These are phyloP conservation scores for Nyctanthes arbortristis DNA, from an alignment of 257 asterid genomes.

Conservation along the genomic window DNA sequence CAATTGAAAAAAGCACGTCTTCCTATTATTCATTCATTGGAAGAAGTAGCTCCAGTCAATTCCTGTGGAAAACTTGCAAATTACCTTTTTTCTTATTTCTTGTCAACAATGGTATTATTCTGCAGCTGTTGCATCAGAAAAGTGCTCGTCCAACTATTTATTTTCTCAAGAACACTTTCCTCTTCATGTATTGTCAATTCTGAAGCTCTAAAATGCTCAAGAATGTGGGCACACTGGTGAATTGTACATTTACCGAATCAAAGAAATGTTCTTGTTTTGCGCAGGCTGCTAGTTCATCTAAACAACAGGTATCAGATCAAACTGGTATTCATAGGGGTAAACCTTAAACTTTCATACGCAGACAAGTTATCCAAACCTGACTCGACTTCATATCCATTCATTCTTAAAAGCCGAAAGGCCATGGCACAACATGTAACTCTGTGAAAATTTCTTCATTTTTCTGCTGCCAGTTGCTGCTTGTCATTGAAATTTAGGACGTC, in stretches of 20 bases:
- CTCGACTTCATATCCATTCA: constrained; percentile 15
- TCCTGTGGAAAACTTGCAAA: not conserved
- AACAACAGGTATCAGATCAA: not conserved
- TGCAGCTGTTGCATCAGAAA: constrained; percentile 37
- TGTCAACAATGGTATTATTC: constrained; percentile 19
- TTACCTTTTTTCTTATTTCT: constrained; percentile 35
- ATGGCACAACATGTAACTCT: constrained; percentile 24
- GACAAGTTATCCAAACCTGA: constrained; percentile 15
- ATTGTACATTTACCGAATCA: not conserved
- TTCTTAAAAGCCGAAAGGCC: constrained; percentile 35
- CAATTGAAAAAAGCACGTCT: not conserved
- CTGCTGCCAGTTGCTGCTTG: constrained; percentile 32
- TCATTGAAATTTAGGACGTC: not conserved
- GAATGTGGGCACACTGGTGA: constrained; percentile 20
- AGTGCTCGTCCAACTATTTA: constrained; percentile 35
- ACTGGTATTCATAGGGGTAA: not conserved
- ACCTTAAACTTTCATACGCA: no score
- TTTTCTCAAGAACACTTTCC: constrained; percentile 33
- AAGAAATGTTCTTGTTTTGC: constrained; percentile 27
- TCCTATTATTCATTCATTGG: not conserved
- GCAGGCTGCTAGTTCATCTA: constrained; percentile 41
- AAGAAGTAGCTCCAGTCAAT: not conserved
- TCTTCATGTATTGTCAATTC: constrained; percentile 30
- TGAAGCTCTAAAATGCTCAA: constrained; percentile 55
- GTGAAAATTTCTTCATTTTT: constrained; percentile 25